These are phyloP conservation scores for Diutina neorugosa DNA, from an alignment of 1,139 yeast species.

Conservation along the genomic window DNA sequence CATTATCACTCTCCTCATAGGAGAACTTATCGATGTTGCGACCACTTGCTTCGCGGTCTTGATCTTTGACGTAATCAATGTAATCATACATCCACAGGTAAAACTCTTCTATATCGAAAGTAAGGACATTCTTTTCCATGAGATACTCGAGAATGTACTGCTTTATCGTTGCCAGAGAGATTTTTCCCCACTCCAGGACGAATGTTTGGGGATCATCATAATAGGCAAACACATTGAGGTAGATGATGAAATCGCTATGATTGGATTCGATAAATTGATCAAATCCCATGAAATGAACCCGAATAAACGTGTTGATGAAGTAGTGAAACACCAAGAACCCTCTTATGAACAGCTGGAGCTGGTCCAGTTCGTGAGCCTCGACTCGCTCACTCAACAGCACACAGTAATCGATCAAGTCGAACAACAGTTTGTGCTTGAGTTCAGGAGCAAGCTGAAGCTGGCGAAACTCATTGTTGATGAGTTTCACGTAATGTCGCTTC, in stretches of 20 bases:
- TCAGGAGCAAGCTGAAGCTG: constrained; percentile 22
- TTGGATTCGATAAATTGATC: constrained; percentile 27
- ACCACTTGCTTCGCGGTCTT: constrained; percentile 12
- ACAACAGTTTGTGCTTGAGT: constrained; percentile 22
- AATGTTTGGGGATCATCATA: constrained; percentile 22
- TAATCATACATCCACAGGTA: constrained; percentile 30
- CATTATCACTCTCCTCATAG: neutral
- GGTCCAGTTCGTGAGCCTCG: constrained; percentile 10
- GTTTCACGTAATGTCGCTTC: constrained; percentile 13
- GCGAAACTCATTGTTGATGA: constrained; percentile 27
- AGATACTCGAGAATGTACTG: constrained; percentile 21
- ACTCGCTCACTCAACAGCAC: constrained; percentile 27
- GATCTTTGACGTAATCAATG: constrained; percentile 25
- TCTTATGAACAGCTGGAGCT: constrained; percentile 19
- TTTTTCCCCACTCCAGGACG: constrained; percentile 12
- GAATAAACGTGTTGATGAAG: constrained; percentile 31
- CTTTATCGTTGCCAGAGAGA: constrained; percentile 17
- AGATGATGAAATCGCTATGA: constrained; percentile 31
- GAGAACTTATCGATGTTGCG: neutral
- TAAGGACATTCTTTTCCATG: constrained; percentile 18
- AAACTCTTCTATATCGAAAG: constrained; percentile 26
- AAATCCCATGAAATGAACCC: constrained; percentile 33
- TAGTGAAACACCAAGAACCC: constrained; percentile 33
- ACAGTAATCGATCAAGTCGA: constrained; percentile 33
- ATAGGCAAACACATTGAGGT: constrained; percentile 31